Evolutionary conservation across 306 rosid species (phyloP).

Genomic region (Delonix regia): DNA sequence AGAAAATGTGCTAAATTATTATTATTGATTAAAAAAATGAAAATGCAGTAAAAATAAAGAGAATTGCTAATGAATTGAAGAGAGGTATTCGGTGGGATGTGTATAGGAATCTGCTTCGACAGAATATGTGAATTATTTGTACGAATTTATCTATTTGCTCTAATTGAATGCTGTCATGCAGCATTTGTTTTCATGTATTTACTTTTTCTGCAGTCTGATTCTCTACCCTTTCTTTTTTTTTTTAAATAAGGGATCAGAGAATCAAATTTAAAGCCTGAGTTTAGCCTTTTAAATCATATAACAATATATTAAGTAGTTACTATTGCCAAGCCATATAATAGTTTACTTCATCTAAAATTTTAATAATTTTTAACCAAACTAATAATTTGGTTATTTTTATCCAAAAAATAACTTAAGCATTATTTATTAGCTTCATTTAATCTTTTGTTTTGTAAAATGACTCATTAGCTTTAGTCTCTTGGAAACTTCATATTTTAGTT

Average conservation of each 20-base stretch:
- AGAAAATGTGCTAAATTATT: not conserved
- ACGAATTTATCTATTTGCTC: not conserved
- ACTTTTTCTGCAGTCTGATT: not conserved
- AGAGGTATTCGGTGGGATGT: constrained; percentile 20
- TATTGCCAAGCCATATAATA: no score
- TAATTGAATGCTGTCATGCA: constrained; percentile 12
- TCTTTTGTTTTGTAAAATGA: no score
- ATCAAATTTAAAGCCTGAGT: not conserved
- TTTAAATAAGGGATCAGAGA: not conserved
- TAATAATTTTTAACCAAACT: no score
- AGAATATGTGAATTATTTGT: constrained; percentile 40
- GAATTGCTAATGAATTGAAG: constrained; percentile 5
- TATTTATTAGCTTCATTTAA: no score
- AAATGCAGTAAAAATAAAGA: not conserved
- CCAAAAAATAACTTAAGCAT: no score
- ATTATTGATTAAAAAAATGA: not conserved
- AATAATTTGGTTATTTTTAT: no score
- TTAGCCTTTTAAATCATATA: no score
- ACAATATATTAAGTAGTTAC: no score
- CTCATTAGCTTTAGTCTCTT: no score
- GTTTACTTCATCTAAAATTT: no score
- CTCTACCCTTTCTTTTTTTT: not conserved
- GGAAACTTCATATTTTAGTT: no score
- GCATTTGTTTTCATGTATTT: not conserved
- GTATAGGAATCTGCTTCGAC: constrained; percentile 20